Evolutionary conservation across 2,329 filamentous ascomycete species (phyloP).

Genomic region (Fusarium continuum): DNA sequence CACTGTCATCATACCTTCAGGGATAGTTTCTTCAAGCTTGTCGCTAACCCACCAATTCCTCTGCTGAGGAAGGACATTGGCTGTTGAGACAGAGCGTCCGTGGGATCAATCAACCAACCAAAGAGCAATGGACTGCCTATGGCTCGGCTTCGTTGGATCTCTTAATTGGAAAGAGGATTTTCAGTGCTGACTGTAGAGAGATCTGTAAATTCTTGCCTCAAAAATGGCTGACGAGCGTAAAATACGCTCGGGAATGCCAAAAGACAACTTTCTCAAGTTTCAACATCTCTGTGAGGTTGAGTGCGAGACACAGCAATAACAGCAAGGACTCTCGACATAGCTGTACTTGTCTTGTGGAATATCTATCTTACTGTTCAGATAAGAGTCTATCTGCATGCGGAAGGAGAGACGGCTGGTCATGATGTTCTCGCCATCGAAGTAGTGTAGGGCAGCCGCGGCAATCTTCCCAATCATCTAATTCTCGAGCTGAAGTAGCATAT

Average conservation of each 20-base stretch:
- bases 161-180: neutral
- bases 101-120: constrained; percentile 10
- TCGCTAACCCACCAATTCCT: neutral
- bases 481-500: neutral
- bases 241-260: constrained; percentile 1
- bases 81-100: neutral
- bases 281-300: neutral
- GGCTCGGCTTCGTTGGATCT: neutral
- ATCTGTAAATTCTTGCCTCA: fast-evolving
- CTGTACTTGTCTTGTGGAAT: neutral
- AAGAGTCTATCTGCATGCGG: neutral
- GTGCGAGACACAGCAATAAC: neutral
- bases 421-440: neutral
- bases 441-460: neutral
- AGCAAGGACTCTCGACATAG: neutral
- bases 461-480: constrained; percentile 9
- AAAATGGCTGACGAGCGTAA: neutral
- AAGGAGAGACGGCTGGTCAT: neutral
- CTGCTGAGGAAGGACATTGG: neutral
- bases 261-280: neutral
- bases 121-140: neutral
- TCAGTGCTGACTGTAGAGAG: neutral
- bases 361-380: neutral
- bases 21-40: neutral
- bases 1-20: neutral